phyloP scores from a whole-genome alignment of 371 early-diverging fungal genomes.

The Fennellomyces sp. region DNA sequence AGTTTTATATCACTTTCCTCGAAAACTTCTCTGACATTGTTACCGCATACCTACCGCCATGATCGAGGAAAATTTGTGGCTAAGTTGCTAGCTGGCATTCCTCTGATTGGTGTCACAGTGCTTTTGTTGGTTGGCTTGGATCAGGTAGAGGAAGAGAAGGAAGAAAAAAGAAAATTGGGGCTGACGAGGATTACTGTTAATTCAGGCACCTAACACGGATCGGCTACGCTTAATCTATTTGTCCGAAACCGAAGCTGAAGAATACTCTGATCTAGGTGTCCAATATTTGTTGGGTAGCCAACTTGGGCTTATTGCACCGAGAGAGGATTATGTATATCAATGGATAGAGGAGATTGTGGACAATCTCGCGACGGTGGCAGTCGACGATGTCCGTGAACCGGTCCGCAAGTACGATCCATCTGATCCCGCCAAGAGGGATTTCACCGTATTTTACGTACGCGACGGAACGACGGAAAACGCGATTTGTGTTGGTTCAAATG shows the following conservation, averaged over 20 bases:
- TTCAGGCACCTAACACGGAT: slow-evolving; percentile 60
- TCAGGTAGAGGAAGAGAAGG: slow-evolving; percentile 24
- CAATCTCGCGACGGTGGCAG: slow-evolving; percentile 37
- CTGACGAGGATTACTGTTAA: not conserved
- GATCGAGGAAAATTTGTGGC: slow-evolving; percentile 22
- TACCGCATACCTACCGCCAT: slow-evolving; percentile 50
- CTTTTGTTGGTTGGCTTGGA: slow-evolving; percentile 45
- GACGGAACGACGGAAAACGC: slow-evolving; percentile 48
- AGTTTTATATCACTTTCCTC: slow-evolving; percentile 50
- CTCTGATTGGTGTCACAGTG: slow-evolving; percentile 39
- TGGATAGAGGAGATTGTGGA: slow-evolving; percentile 47
- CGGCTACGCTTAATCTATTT: slow-evolving; percentile 58
- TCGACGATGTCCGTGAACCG: slow-evolving; percentile 49
- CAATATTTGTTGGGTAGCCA: slow-evolving; percentile 30
- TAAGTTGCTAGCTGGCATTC: slow-evolving; percentile 43
- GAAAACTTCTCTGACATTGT: slow-evolving; percentile 47
- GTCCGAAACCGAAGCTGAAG: slow-evolving; percentile 55
- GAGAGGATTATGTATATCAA: slow-evolving; percentile 31
- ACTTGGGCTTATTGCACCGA: slow-evolving; percentile 30
- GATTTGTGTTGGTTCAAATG: slow-evolving; percentile 40
- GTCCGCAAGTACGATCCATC: slow-evolving; percentile 26
- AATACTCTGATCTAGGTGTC: slow-evolving; percentile 36
- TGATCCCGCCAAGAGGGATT: slow-evolving; percentile 10
- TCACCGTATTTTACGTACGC: slow-evolving; percentile 36
- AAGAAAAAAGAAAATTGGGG: not conserved